Percentiles rank a stretch among this genome's conserved stretches.
Evolutionary conservation across 2,329 filamentous ascomycete genomes (phyloP).

Genomic region (Cercospora berteroae): DNA sequence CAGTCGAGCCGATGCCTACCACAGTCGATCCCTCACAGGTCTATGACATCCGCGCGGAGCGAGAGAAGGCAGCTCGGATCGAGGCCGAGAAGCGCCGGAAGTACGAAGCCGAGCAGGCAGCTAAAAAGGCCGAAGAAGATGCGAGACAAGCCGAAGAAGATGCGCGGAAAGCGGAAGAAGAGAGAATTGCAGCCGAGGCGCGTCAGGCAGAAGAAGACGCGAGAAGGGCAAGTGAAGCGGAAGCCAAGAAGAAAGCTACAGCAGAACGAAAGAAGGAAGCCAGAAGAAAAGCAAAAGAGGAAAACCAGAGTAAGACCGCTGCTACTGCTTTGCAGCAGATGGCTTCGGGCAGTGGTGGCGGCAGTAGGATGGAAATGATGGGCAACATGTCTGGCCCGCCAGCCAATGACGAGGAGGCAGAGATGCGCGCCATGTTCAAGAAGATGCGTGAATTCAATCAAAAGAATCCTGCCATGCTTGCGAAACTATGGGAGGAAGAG

Average conservation of each 20-base stretch:
- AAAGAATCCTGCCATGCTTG: conserved; percentile 55
- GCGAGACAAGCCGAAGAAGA: conserved; percentile 34
- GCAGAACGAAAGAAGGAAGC: conserved; percentile 31
- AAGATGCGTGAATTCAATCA: conserved; percentile 58
- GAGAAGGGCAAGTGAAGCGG: conserved; percentile 25
- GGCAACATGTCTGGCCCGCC: conserved; percentile 25
- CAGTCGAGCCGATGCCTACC: conserved; percentile 38
- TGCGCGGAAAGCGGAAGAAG: conserved; percentile 31
- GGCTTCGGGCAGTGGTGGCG: conserved; percentile 19
- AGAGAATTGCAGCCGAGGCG: conserved; percentile 27
- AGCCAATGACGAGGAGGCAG: conserved; percentile 45
- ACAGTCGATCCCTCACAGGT: conserved; percentile 56
- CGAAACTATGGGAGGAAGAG: conserved; percentile 57
- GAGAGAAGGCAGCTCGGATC: conserved; percentile 43
- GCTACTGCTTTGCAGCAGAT: conserved; percentile 32
- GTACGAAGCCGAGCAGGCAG: conserved; percentile 34
- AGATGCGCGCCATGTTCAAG: conserved; percentile 56
- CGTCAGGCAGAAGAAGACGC: conserved; percentile 28
- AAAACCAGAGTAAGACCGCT: conserved; percentile 34
- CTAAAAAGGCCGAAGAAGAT: conserved; percentile 38
- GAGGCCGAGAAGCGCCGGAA: conserved; percentile 35
- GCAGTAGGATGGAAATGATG: conserved; percentile 15
- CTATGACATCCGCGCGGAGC: conserved; percentile 54
- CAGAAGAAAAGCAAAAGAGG: conserved; percentile 34
- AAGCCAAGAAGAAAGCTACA: conserved; percentile 30